phyloP scores from a whole-genome alignment of 2,329 filamentous ascomycete genomes.

The Dactylellina drechsleri region DNA sequence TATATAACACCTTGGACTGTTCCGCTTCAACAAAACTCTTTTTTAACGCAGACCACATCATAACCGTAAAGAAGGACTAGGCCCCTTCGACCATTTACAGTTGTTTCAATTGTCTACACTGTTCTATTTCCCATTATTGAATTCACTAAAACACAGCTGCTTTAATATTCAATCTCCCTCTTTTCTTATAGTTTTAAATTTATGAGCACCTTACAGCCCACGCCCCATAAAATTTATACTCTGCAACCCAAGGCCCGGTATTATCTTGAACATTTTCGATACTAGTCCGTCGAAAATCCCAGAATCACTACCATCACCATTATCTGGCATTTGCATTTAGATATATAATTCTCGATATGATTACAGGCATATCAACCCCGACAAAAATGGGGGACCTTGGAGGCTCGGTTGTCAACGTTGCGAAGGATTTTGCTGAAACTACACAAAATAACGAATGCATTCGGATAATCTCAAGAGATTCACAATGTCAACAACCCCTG shows the following conservation, averaged over 20 bases:
- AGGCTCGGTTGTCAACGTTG: background rate
- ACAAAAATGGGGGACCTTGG: background rate
- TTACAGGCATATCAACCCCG: background rate
- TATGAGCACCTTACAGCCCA: too few relatives aligned
- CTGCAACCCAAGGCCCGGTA: too few relatives aligned
- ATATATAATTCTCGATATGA: background rate
- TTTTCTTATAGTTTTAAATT: too few relatives aligned
- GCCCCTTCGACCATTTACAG: background rate
- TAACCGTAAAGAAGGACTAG: slow-evolving; percentile 3
- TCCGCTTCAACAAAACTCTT: slow-evolving; percentile 44
- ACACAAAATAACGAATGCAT: slow-evolving; percentile 10
- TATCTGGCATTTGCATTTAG: too few relatives aligned
- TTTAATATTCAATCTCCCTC: too few relatives aligned
- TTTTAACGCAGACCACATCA: slow-evolving; percentile 22
- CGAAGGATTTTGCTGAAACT: background rate
- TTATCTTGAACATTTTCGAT: too few relatives aligned
- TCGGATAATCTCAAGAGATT: background rate
- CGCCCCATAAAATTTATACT: too few relatives aligned
- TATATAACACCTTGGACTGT: slow-evolving; percentile 53
- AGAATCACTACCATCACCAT: too few relatives aligned
- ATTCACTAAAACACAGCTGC: too few relatives aligned
- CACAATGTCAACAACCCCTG: background rate
- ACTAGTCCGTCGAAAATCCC: too few relatives aligned
- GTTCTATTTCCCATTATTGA: too few relatives aligned
- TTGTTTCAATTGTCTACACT: too few relatives aligned